phyloP scores from a whole-genome alignment of 1,284 basidiomycete species.

The Mycosarcoma mackinlayi region DNA sequence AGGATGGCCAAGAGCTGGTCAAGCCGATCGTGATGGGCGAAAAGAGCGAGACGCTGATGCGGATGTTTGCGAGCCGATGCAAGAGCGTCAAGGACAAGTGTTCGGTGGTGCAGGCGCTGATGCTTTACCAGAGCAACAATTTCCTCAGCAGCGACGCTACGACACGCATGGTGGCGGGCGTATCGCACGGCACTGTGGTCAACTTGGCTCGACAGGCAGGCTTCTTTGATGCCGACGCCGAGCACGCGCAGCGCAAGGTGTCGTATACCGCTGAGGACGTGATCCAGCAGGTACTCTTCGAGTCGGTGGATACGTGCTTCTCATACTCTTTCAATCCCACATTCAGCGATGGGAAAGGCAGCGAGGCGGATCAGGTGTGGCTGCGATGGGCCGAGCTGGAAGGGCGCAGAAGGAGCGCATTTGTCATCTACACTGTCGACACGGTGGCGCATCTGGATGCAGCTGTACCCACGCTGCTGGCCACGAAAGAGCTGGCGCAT shows the following conservation, averaged over 20 bases:
- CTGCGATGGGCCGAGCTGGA: slow-evolving; percentile 59
- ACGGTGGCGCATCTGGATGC: slow-evolving; percentile 57
- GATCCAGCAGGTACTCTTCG: slow-evolving; percentile 29
- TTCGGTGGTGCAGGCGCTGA: slow-evolving; percentile 58
- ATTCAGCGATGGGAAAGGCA: slow-evolving; percentile 33
- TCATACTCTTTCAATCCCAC: slow-evolving; percentile 45
- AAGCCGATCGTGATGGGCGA: slow-evolving; percentile 60
- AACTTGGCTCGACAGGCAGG: slow-evolving; percentile 55
- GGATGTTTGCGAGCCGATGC: slow-evolving; percentile 51
- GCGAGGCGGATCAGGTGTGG: slow-evolving; percentile 55
- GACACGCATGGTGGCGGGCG: slow-evolving; percentile 44
- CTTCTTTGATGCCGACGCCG: slow-evolving; percentile 50
- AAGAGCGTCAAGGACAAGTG: slow-evolving; percentile 51
- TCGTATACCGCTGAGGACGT: slow-evolving; percentile 43
- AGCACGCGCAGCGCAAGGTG: slow-evolving; percentile 34
- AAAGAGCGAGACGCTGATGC: slow-evolving; percentile 60
- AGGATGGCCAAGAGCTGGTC: slow-evolving; percentile 59
- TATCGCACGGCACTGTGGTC: slow-evolving; percentile 51
- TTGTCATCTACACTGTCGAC: slow-evolving; percentile 54
- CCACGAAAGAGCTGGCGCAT: slow-evolving; percentile 51
- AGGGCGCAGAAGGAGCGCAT: slow-evolving; percentile 53
- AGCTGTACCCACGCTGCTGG: slow-evolving; percentile 40
- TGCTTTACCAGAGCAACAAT: slow-evolving; percentile 57
- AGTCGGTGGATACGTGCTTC: slow-evolving; percentile 43
- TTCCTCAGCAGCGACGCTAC: slow-evolving; percentile 52